phyloP scores from a whole-genome alignment of 1,284 basidiomycete species.

The Malassezia arunalokei region DNA sequence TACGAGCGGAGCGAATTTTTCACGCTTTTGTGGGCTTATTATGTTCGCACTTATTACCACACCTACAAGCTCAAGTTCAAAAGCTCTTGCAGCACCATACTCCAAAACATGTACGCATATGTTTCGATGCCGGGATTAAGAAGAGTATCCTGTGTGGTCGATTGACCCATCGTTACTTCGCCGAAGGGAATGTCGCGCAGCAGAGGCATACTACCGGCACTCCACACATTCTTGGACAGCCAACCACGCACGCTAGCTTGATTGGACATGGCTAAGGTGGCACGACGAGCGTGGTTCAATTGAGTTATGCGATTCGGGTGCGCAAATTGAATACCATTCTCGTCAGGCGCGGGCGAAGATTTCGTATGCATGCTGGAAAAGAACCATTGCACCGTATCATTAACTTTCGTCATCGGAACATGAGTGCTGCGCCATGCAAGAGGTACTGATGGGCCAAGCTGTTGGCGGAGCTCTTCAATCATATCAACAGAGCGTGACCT shows the following conservation, averaged over 20 bases:
- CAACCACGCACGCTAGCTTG: constrained; percentile 30
- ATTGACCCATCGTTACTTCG: constrained; percentile 30
- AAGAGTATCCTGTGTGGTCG: constrained; percentile 19
- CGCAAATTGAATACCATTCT: constrained; percentile 31
- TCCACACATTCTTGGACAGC: constrained; percentile 12
- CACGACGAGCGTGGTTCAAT: constrained; percentile 29
- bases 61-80: neutral
- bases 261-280: constrained; percentile 21
- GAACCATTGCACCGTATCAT: constrained; percentile 29
- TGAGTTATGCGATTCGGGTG: constrained; percentile 31
- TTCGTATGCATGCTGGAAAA: constrained; percentile 17
- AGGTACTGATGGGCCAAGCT: constrained; percentile 14
- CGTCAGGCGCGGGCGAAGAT: neutral
- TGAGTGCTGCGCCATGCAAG: constrained; percentile 33
- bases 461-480: constrained; percentile 19
- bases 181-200: constrained; percentile 17
- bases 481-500: constrained; percentile 38
- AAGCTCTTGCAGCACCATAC: constrained; percentile 4
- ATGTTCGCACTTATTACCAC: neutral
- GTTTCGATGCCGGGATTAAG: constrained; percentile 20
- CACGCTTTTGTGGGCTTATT: neutral
- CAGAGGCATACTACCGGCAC: neutral
- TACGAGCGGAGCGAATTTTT: neutral
- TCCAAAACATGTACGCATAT: constrained; percentile 12
- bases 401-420: constrained; percentile 20